Evolutionary conservation across 73 alveolate species (phyloP).

Genomic region (Paramecium bursaria): DNA sequence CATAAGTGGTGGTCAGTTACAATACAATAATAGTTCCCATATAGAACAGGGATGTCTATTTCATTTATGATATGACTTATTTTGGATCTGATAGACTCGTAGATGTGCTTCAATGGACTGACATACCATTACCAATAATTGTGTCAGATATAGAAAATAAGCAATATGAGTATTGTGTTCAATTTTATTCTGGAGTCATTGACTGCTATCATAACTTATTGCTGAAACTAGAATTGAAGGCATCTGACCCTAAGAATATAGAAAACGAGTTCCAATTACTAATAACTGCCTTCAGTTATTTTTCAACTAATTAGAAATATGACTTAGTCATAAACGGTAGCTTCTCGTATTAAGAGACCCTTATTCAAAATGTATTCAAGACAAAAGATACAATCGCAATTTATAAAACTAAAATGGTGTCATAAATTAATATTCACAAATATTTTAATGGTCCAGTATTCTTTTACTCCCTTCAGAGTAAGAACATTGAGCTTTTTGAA

Average conservation of each 20-base stretch:
- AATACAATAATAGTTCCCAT: slow-evolving; percentile 39
- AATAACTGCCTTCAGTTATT: slow-evolving; percentile 20
- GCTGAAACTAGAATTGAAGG: slow-evolving; percentile 9
- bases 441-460: slow-evolving; percentile 40
- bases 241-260: slow-evolving; percentile 31
- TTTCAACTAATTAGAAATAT: background rate
- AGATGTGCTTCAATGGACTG: background rate
- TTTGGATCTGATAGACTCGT: slow-evolving; percentile 51
- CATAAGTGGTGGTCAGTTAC: background rate
- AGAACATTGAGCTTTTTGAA: background rate
- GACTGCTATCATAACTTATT: slow-evolving; percentile 28
- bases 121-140: background rate
- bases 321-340: background rate
- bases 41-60: background rate
- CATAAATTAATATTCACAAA: background rate
- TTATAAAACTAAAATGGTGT: background rate
- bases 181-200: slow-evolving; percentile 11
- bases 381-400: background rate
- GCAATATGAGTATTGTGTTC: background rate
- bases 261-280: slow-evolving; percentile 8
- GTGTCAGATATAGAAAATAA: background rate
- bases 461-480: background rate
- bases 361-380: background rate
- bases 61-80: slow-evolving; percentile 22
- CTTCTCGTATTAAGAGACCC: slow-evolving; percentile 42